These are phyloP conservation scores for Paraglomus occultum DNA, from an alignment of 192 early-diverging fungal genomes.

Conservation along the genomic window DNA sequence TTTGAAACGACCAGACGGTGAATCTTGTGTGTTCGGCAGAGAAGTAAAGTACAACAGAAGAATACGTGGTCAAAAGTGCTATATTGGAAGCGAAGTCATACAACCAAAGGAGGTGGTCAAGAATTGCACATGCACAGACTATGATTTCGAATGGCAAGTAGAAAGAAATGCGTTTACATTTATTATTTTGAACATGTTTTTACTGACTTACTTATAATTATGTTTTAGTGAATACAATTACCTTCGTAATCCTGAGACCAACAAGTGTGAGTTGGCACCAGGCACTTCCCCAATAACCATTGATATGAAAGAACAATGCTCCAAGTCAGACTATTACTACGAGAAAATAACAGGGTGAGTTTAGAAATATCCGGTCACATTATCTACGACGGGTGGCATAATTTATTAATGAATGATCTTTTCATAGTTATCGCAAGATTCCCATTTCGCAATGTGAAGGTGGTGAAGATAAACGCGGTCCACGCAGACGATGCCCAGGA, in stretches of 20 bases:
- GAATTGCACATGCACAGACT: constrained; percentile 70
- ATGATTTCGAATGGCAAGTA: constrained; percentile 81
- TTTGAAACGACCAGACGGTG: constrained; percentile 42
- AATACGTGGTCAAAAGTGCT: constrained; percentile 65
- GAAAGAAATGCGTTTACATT: too few relatives aligned
- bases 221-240: constrained; percentile 66
- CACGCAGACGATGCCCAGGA: constrained; percentile 62
- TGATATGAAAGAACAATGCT: constrained; percentile 41
- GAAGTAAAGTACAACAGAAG: constrained; percentile 72
- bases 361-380: background rate
- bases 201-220: constrained; percentile 12
- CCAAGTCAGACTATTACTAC: constrained; percentile 54
- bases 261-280: constrained; percentile 60
- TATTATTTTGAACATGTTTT: background rate
- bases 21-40: constrained; percentile 51
- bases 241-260: constrained; percentile 49
- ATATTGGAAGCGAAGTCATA: constrained; percentile 68
- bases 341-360: constrained; percentile 56
- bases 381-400: background rate
- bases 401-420: background rate
- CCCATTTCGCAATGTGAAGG: constrained; percentile 72
- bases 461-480: constrained; percentile 53
- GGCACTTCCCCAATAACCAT: constrained; percentile 49
- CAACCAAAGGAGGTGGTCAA: constrained; percentile 52
- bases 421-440: constrained; percentile 70